A percentile compares a stretch with the other conserved stretches of the same genome.
Conservation (phyloP, 805 yeast genomes). For the Kuraishia floccosa region DNA sequence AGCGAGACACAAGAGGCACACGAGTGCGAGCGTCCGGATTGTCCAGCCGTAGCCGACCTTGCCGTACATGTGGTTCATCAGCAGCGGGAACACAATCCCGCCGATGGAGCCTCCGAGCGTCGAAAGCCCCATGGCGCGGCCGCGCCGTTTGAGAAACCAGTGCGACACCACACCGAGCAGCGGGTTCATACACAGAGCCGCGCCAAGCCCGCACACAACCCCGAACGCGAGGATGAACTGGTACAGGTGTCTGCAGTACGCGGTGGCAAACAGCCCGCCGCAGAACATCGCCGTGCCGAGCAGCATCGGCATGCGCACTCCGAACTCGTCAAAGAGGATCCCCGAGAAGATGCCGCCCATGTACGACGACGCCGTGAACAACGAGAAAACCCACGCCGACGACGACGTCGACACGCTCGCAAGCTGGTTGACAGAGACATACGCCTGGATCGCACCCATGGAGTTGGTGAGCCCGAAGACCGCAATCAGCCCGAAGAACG, state of each 20-base stretch:
- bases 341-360: slow-evolving; percentile 41
- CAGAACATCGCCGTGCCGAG: slow-evolving; percentile 28
- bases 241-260: slow-evolving; percentile 24
- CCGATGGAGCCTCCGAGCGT: slow-evolving; percentile 56
- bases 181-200: slow-evolving; percentile 31
- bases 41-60: slow-evolving; percentile 53
- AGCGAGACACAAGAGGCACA: slow-evolving; percentile 11
- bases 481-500: slow-evolving; percentile 42
- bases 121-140: slow-evolving; percentile 18
- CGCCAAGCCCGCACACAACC: slow-evolving; percentile 26
- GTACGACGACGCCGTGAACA: slow-evolving; percentile 37
- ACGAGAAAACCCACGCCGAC: slow-evolving; percentile 56
- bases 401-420: slow-evolving; percentile 29
- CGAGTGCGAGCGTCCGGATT: slow-evolving; percentile 33
- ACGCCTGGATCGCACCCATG: slow-evolving; percentile 52
- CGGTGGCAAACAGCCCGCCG: slow-evolving; percentile 40
- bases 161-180: slow-evolving; percentile 33
- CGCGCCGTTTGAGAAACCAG: slow-evolving; percentile 30
- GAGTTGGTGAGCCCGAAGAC: slow-evolving; percentile 47
- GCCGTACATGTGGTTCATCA: slow-evolving; percentile 31
- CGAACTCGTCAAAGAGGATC: slow-evolving; percentile 43
- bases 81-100: slow-evolving; percentile 49
- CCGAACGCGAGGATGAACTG: slow-evolving; percentile 30
- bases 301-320: slow-evolving; percentile 29
- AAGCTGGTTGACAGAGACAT: slow-evolving; percentile 45